phyloP scores from a whole-genome alignment of 441 rosid species.

The Omphalea diandra region DNA sequence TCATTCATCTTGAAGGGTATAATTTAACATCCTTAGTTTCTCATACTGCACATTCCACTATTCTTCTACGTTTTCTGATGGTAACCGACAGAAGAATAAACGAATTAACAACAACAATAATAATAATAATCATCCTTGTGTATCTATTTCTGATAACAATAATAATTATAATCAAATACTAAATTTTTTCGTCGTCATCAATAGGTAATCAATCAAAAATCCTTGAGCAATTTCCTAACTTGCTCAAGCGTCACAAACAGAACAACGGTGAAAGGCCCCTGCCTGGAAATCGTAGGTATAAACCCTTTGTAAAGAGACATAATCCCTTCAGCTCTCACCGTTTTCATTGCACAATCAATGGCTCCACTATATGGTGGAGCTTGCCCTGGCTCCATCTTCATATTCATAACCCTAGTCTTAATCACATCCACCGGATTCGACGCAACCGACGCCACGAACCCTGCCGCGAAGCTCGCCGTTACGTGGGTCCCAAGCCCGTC shows the following conservation, averaged over 20 bases:
- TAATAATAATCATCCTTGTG: no score
- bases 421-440: slow-evolving; percentile 89
- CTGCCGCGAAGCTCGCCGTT: slow-evolving; percentile 72
- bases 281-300: slow-evolving; percentile 72
- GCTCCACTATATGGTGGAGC: slow-evolving; percentile 68
- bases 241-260: slow-evolving; percentile 81
- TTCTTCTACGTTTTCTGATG: no score
- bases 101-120: no score
- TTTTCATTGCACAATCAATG: slow-evolving; percentile 70
- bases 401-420: slow-evolving; percentile 85
- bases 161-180: no score
- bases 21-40: no score
- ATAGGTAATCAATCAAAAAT: slow-evolving; percentile 37
- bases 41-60: no score
- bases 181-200: slow-evolving; percentile 26
- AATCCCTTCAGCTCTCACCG: slow-evolving; percentile 64
- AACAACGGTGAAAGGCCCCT: slow-evolving; percentile 82
- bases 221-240: slow-evolving; percentile 57
- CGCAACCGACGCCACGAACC: slow-evolving; percentile 77
- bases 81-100: no score
- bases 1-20: background rate
- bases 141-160: no score
- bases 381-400: slow-evolving; percentile 62
- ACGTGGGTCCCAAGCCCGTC: slow-evolving; percentile 81
- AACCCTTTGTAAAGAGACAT: slow-evolving; percentile 76